Percentiles rank a stretch among this genome's conserved stretches.
Evolutionary conservation across 2,329 filamentous ascomycete genomes (phyloP).

Genomic region (Zymoseptoria crescenta): DNA sequence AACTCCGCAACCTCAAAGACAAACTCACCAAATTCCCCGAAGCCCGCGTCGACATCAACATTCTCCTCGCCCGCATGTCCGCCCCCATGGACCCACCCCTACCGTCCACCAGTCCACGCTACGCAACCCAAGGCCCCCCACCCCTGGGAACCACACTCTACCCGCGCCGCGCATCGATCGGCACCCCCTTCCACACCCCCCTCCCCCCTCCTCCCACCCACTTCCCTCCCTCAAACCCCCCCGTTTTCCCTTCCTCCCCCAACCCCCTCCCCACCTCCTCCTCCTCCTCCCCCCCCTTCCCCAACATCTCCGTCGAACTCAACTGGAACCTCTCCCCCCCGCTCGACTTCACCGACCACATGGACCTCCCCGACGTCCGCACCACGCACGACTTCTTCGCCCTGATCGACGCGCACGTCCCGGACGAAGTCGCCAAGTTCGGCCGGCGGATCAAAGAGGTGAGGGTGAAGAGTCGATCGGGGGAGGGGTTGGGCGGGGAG

Average conservation of each 20-base stretch:
- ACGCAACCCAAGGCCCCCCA: neutral
- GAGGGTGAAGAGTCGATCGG: constrained; percentile 9
- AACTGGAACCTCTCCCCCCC: constrained; percentile 8
- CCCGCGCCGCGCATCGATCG: neutral
- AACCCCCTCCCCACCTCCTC: neutral
- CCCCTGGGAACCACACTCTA: neutral
- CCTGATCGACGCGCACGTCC: constrained; percentile 8
- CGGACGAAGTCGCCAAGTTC: constrained; percentile 5
- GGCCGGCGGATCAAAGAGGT: constrained; percentile 9
- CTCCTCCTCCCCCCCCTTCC: neutral
- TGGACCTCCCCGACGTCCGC: constrained; percentile 9
- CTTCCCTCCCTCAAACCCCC: neutral
- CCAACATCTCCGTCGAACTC: constrained; percentile 10
- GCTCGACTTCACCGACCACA: constrained; percentile 10
- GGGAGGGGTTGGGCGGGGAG: constrained; percentile 3
- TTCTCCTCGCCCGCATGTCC: neutral
- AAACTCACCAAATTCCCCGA: constrained; percentile 3
- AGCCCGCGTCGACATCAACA: constrained; percentile 1
- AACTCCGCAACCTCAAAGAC: constrained; percentile 2
- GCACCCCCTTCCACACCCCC: neutral
- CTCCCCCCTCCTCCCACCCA: neutral
- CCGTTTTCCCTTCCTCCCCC: neutral
- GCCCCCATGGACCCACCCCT: neutral
- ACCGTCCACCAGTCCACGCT: neutral
- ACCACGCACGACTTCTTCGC: constrained; percentile 7